Evolutionary conservation across 2,329 filamentous ascomycete species (phyloP), one percentile per base, ranked within the genome.

Genomic region (Aspergillus luchuensis): DNA sequence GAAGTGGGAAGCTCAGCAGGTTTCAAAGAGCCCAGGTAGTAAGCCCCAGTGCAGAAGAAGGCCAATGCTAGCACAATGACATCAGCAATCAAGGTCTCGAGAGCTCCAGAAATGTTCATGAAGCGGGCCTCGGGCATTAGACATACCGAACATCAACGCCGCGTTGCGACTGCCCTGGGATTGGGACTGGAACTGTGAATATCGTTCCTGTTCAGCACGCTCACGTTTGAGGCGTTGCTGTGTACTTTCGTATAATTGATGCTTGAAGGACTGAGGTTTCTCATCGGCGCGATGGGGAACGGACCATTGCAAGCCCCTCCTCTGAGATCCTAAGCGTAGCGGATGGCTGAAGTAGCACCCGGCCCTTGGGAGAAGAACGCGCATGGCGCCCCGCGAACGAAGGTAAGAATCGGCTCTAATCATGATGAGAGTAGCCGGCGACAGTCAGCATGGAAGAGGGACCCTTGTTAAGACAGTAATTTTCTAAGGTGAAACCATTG

Each of bases 201-300:
- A 84, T 47, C 80, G 74, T 36, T 79, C 77, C 69, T 87, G 82
- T 69, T 87, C 83, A 23, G 81, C 82, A 57, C 83, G 81, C 68
- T 89, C 87, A 53, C 82, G 80, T 70, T 84, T 78, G 62, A 89
- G 71, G 47, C 87, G 81, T 67, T 85, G 80, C 43, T 81, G 76
- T 13, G 86, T 87, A 65, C 84, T 88, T 69, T 88, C 84, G 64
- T 86, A 87, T 48, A 89, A 68, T 71, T 89, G 86, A 36, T 81
- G 80, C 69, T 85, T 84, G 76, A 89, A 89, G 1, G 83, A 81
- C 60, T 76, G 77, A 28, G 62, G 65, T 55, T 74, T 72, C 36
- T 75, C 70, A 45, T 72, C 69, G 43, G 66, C 66, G 43, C 33
- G 61, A 51, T 38, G 62, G 17, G 58, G 64, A 13, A 59, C 38